A percentile compares a stretch with the other conserved stretches of the same genome.
phyloP scores from a whole-genome alignment of 2,329 filamentous ascomycete genomes.

The Apiospora koreana region DNA sequence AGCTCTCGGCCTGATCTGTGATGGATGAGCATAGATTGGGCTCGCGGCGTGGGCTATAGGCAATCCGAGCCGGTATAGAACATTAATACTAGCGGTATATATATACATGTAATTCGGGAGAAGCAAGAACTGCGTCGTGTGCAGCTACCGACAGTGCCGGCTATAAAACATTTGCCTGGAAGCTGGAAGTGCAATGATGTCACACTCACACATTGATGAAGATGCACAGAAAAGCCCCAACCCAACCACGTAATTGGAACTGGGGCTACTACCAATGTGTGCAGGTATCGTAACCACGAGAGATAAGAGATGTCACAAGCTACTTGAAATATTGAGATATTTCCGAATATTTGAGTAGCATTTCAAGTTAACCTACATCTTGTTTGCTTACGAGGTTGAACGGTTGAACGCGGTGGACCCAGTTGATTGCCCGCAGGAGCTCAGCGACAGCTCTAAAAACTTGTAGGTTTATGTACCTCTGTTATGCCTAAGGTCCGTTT shows the following conservation, averaged over 20 bases:
- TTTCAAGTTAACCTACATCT: neutral
- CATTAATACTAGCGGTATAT: neutral
- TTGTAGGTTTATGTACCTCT: neutral
- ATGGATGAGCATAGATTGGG: neutral
- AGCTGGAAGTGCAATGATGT: neutral
- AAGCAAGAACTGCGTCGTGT: neutral
- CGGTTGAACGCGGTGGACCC: neutral
- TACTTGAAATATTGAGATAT: too few relatives aligned
- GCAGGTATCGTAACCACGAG: neutral
- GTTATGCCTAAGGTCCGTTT: neutral
- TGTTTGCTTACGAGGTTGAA: too few relatives aligned
- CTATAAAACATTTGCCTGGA: neutral
- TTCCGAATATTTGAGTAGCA: neutral
- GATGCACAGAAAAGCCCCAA: too few relatives aligned
- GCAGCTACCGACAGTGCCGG: neutral
- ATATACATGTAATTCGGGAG: too few relatives aligned
- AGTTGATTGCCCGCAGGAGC: neutral
- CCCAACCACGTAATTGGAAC: too few relatives aligned
- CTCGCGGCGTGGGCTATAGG: neutral
- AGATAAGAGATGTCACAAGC: neutral
- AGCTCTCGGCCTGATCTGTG: neutral
- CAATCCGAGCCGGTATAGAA: neutral
- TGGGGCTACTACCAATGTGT: too few relatives aligned
- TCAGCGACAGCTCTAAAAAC: neutral
- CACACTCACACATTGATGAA: neutral